Evolutionary conservation across 208 protist species (phyloP), one percentile per base, ranked within the genome.

Genomic region (Acanthamoeba healyi): DNA sequence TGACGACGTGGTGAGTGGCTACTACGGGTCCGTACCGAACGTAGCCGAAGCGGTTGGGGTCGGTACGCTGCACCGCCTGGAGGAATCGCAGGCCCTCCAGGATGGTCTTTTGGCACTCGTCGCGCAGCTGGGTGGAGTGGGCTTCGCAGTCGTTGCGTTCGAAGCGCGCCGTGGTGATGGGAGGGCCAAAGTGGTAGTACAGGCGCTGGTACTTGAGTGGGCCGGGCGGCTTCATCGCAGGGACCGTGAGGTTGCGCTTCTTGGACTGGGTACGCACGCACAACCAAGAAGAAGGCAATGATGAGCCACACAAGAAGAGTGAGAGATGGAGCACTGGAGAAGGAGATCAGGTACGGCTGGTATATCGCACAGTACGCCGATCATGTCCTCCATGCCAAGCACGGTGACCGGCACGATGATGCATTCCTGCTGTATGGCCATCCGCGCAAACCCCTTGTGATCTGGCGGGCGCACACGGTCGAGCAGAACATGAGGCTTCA

Each of bases 381-480:
- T 86, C 77, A 86, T 86, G 77, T 86, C 77, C 26, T 86, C 77
- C 77, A 86, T 86, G 24, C 77, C 77, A 0, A 86, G 77, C 46
- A 86, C 77, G 0, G 77, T 86, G 0, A 86, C 77, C 17, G 77
- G 77, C 14, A 86, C 44, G 24, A 86, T 86, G 26, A 22, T 61
- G 46, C 42, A 32, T 14, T 58, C n/a, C 0, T 24, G 4, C 44
- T 38, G 77, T 24, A 86, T 86, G 22, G 77, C 77, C 77, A 86
- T 58, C 0, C 77, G 77, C 32, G 77, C 77, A 58, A 86, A 86
- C 24, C 77, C 77, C 44, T 86, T 86, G 44, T 86, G 77, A 42
- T 86, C 77, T 86, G 44, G 1, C n/a, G 54, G 22, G 1, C 19
- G 22, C n/a, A n/a, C n/a, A n/a, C n/a, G n/a, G n/a, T n/a, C n/a